Base-by-base conservation (phyloP, 768 basidiomycete genomes). In the Pluteus cervinus region DNA sequence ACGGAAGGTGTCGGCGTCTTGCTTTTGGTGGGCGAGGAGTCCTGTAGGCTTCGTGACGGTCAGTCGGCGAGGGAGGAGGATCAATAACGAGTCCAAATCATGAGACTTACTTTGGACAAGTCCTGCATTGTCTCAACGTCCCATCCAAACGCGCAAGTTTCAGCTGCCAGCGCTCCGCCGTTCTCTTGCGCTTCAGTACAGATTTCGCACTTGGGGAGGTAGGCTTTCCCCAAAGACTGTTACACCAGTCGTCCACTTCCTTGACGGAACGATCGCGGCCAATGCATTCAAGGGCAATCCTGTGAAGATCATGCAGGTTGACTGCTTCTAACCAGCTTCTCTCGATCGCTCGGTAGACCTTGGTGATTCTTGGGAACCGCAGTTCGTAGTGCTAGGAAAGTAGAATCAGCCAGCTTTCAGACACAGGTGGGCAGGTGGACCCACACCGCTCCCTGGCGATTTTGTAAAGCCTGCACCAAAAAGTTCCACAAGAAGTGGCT, bases 391-490 rank as follows among this genome's bases (percentile, higher is more conserved):
- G 68, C 87, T 90, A 42, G 10, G 29, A 34, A 29, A 23, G n/a
- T 15, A 20, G 28, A 4, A 20, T 44, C n/a, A 40, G 22, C 44
- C 37, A 18, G 21, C 30, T 24, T 37, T 29, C 33, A 24, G 8
- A 32, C 4, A 5, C 26, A 29, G 9, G 17, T 8, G 24, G 36
- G 20, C 15, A 36, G 11, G 33, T 15, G 17, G 5, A 54, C 69
- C 36, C 37, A 86, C 86, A 50, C 71, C 62, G 51, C 74, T 73
- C 17, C 60, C 46, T 0, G 65, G 61, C n/a, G 78, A 59, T 52
- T 85, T 86, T 21, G 81, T 83, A 50, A 90, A 93, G 2, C 89
- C 85, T 4, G 85, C 90, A 9, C 90, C 89, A 42, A 75, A 79
- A 4, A 93, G 50, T 48, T 91, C 88, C 2, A 69, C 78, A 4